Conservation (phyloP, 169 alveolate genomes). For the Neospora caninum region DNA sequence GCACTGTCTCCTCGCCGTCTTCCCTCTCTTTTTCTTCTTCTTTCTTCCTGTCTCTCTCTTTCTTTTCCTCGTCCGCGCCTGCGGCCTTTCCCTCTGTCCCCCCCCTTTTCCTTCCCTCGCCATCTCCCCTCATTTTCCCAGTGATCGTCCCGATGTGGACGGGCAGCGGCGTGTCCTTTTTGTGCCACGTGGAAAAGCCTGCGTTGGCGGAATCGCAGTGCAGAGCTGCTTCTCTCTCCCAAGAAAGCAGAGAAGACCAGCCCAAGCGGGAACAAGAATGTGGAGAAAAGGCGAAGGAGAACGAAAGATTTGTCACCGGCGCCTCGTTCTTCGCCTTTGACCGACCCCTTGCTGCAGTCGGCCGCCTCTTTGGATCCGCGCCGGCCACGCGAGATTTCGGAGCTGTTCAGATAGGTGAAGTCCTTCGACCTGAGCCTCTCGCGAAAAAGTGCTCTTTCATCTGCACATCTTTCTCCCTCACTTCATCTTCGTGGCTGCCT, state of each 20-base stretch:
- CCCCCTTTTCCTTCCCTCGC: neutral
- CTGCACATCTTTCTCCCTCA: neutral
- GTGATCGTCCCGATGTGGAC: neutral
- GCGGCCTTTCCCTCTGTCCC: neutral
- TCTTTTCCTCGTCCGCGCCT: too few relatives aligned
- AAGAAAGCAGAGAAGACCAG: neutral
- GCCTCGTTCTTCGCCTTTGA: neutral
- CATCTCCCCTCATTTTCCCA: neutral
- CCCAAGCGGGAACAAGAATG: neutral
- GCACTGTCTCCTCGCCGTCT: too few relatives aligned
- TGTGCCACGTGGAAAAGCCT: neutral
- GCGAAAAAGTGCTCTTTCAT: neutral
- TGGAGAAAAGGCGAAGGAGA: neutral
- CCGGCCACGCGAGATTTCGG: neutral
- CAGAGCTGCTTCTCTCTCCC: neutral
- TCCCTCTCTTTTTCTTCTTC: neutral
- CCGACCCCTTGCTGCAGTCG: neutral
- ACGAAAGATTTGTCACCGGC: neutral
- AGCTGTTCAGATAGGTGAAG: neutral
- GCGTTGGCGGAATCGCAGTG: neutral
- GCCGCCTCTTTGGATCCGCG: constrained; percentile 12
- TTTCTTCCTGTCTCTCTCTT: neutral
- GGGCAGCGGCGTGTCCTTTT: neutral
- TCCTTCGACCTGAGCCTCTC: neutral
- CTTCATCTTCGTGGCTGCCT: neutral